Conservation (phyloP, 495 filamentous ascomycete genomes). For the Astrothelium macrocarpum region DNA sequence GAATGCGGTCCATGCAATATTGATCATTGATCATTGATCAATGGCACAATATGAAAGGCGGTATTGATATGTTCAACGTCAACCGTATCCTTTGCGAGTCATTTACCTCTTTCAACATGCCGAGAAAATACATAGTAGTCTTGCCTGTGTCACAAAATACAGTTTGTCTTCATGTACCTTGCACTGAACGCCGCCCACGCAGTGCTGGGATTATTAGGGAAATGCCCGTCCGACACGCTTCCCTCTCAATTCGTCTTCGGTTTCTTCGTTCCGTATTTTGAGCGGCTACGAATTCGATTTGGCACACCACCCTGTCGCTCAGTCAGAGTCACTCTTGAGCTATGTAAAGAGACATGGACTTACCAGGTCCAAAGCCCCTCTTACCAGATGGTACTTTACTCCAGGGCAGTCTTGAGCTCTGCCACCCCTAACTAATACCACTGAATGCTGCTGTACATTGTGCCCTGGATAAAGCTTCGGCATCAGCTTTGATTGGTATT, state of each 20-base stretch:
- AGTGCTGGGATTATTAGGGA: neutral
- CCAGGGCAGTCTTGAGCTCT: constrained; percentile 94
- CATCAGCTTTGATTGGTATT: constrained; percentile 7
- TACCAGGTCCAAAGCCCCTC: constrained; percentile 91
- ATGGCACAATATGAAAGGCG: no score
- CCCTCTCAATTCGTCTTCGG: constrained; percentile 58
- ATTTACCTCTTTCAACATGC: no score
- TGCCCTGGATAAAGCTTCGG: constrained; percentile 48
- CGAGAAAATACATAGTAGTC: neutral
- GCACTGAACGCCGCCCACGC: neutral
- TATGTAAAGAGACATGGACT: constrained; percentile 33
- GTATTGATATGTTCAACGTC: no score
- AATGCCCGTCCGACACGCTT: neutral
- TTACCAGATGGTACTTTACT: constrained; percentile 88
- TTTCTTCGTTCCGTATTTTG: constrained; percentile 98
- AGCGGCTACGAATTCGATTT: constrained; percentile 69
- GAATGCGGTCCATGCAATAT: no score
- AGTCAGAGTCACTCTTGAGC: no score
- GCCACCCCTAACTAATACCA: constrained; percentile 86
- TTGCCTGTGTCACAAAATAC: constrained; percentile 10
- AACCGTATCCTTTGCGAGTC: no score
- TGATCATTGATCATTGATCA: no score
- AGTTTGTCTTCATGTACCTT: neutral
- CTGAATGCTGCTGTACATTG: constrained; percentile 97
- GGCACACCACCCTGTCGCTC: constrained; percentile 71